phyloP scores from a whole-genome alignment of 352 stramenopile genomes.

The Phytophthora meadii region DNA sequence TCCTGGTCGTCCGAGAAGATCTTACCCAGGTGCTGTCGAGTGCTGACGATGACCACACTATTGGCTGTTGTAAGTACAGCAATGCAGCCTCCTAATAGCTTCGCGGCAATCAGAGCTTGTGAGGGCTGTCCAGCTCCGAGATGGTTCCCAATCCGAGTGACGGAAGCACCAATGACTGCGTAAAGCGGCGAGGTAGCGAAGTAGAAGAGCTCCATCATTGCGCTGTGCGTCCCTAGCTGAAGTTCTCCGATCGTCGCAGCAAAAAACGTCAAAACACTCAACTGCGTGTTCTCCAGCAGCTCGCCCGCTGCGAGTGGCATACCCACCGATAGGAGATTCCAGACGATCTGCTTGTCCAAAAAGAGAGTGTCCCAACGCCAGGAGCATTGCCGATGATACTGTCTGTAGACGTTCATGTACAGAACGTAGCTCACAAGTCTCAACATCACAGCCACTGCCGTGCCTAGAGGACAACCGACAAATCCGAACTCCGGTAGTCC shows the following conservation, averaged over 20 bases:
- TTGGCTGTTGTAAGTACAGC: constrained; percentile 50
- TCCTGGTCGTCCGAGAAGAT: constrained; percentile 76
- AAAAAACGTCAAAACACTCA: constrained; percentile 81
- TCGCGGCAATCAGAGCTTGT: constrained; percentile 55
- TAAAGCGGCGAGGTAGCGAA: constrained; percentile 81
- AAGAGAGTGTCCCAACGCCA: constrained; percentile 59
- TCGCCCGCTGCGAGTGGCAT: constrained; percentile 62
- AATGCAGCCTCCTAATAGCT: constrained; percentile 59
- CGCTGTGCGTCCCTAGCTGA: constrained; percentile 79
- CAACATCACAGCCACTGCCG: constrained; percentile 53
- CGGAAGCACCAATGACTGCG: constrained; percentile 66
- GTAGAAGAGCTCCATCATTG: constrained; percentile 89
- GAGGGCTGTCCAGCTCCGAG: constrained; percentile 53
- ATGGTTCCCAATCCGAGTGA: constrained; percentile 74
- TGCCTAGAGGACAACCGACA: constrained; percentile 79
- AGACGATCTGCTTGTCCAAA: constrained; percentile 46
- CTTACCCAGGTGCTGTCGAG: constrained; percentile 45
- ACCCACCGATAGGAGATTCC: constrained; percentile 55
- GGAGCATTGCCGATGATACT: constrained; percentile 50
- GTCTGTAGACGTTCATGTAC: constrained; percentile 72
- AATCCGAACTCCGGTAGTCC: constrained; percentile 69
- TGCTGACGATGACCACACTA: constrained; percentile 51
- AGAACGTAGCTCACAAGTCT: constrained; percentile 58
- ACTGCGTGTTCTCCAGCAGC: constrained; percentile 80
- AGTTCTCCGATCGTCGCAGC: constrained; percentile 71